Conservation (phyloP, 345 rosid species). For the Raphanus sativus region DNA sequence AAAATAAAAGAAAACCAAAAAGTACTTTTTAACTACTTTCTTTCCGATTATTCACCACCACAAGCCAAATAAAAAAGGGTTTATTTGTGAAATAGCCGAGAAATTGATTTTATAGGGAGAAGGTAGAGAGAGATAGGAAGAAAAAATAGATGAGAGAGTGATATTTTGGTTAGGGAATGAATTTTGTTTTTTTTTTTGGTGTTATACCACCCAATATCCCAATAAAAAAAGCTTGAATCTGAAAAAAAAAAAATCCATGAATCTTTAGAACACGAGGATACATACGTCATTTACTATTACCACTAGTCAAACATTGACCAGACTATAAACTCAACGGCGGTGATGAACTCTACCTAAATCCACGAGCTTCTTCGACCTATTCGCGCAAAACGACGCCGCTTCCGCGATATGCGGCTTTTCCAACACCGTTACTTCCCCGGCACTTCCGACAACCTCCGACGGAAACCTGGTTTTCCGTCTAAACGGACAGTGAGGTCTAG, state of each 20-base stretch:
- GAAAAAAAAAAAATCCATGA: neutral
- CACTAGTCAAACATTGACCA: constrained; percentile 40
- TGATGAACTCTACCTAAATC: constrained; percentile 71
- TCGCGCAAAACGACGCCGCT: constrained; percentile 73
- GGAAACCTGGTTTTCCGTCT: constrained; percentile 42
- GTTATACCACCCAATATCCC: no score
- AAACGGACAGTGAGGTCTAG: constrained; percentile 73
- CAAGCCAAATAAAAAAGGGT: constrained; percentile 14
- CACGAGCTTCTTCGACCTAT: constrained; percentile 83
- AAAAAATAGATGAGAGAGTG: no score
- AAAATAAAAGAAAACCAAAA: neutral
- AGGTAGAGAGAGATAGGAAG: no score
- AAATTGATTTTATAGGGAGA: no score
- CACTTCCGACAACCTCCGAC: constrained; percentile 17
- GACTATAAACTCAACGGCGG: constrained; percentile 51
- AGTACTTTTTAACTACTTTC: neutral
- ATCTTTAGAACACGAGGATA: neutral
- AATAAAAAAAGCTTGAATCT: neutral
- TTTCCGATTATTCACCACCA: neutral
- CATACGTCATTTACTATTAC: neutral
- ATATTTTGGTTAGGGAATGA: no score
- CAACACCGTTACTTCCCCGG: no score
- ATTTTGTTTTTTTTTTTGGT: no score
- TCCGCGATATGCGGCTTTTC: no score
- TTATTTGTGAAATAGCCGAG: no score